A percentile compares a stretch with the other conserved stretches of the same genome.
These are phyloP conservation scores for Cantharellus cinnabarinus DNA, from an alignment of 768 basidiomycete genomes.

Conservation along the genomic window DNA sequence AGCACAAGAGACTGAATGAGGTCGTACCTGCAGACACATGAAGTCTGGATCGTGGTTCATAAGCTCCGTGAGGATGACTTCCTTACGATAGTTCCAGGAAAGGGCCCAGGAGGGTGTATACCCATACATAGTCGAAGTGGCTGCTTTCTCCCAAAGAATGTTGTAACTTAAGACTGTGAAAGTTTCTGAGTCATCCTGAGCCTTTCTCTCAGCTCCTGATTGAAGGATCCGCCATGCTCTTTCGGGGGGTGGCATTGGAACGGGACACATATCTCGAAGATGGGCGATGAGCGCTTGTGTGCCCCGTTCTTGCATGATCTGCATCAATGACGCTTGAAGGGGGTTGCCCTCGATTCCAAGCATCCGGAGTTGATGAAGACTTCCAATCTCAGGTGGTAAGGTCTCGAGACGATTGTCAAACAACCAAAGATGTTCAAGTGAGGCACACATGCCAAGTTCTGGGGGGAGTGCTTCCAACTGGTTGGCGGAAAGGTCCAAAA, in stretches of 20 bases:
- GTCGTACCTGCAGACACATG: constrained; percentile 52
- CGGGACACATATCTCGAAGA: constrained; percentile 84
- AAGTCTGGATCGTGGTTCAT: constrained; percentile 69
- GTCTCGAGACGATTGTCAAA: constrained; percentile 89
- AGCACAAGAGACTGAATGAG: not conserved
- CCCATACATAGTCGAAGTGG: constrained; percentile 75
- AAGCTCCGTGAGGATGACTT: constrained; percentile 69
- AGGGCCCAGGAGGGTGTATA: constrained; percentile 97
- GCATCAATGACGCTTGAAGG: constrained; percentile 52
- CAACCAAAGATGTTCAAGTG: constrained; percentile 76
- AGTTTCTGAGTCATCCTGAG: constrained; percentile 39
- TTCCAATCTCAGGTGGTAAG: constrained; percentile 75
- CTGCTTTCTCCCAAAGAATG: constrained; percentile 80
- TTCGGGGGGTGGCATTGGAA: constrained; percentile 59
- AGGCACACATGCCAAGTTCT: constrained; percentile 78
- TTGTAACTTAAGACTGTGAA: constrained; percentile 80
- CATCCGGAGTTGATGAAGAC: constrained; percentile 76
- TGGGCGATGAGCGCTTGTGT: constrained; percentile 70
- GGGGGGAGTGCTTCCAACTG: constrained; percentile 54
- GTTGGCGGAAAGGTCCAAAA: constrained; percentile 86
- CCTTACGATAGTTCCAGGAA: constrained; percentile 85
- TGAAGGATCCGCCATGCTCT: constrained; percentile 55
- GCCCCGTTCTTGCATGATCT: constrained; percentile 85
- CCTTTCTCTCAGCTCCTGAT: constrained; percentile 36
- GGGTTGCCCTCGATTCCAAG: constrained; percentile 97